Evolutionary conservation across 2,329 filamentous ascomycete genomes (phyloP), one percentile per base, ranked within the genome.

Genomic region (Hymenotorrendiella dingleyae): DNA sequence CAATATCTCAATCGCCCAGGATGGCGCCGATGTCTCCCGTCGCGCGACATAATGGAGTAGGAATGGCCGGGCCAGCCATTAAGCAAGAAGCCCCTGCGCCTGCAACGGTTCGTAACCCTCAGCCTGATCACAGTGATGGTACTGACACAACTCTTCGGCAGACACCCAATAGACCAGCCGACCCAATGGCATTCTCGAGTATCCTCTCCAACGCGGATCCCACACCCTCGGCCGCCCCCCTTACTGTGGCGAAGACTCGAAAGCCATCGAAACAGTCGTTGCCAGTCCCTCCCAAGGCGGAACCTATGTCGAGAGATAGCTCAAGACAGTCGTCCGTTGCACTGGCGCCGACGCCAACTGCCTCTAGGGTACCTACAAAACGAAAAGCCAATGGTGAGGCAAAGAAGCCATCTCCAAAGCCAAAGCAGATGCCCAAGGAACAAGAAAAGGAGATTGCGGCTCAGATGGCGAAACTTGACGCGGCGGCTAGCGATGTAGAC

Each of bases 131-230:
- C 16, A 23, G 45, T 29, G 36, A 20, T 40, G 26, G 26, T 21
- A 38, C 44, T 56, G 29, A 53, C 45, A 39, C 29, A 35, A 21
- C 22, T n/a, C 14, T 26, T 19, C 36, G 52, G 26, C 62, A 89
- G 77, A 84, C 84, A 37, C 78, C 84, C 1, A 80, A 78, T 54
- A 81, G 89, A 62, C 74, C 82, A 29, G 82, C 84, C 45, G 86
- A 94, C 62, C 85, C 90, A 40, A 96, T 96, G 90, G 93, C 90
- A 4, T 93, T 97, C 60, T 93, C 88, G 53, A 96, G 90, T 62
- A 94, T 97, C 46, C 81, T 97, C 32, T 91, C 88, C 4, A 89
- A 79, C 53, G 75, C 85, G 42, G 82, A 88, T 43, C 80, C 84
- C 78, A 28, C 69, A 72, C 71, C 74, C 6, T 73, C 8, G 22